Evolutionary conservation across 495 filamentous ascomycete species (phyloP).

Genomic region (Talaromyces thailandensis): DNA sequence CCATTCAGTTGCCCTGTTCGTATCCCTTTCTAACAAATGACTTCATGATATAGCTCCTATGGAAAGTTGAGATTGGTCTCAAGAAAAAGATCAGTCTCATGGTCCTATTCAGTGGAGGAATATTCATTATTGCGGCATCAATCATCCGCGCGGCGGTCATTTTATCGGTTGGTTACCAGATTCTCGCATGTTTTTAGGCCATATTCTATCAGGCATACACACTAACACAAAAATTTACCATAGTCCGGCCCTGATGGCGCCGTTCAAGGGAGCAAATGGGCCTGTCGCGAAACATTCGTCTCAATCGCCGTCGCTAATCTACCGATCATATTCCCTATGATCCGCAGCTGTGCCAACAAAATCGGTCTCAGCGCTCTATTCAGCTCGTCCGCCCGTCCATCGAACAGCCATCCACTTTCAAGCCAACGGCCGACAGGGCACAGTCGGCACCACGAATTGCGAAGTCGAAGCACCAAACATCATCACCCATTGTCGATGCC

Average conservation of each 20-base stretch:
- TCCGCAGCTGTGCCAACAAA: conserved; percentile 18
- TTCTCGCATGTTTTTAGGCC: background rate
- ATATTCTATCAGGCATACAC: background rate
- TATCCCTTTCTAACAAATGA: background rate
- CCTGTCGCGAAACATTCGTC: conserved; percentile 50
- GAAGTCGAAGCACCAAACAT: background rate
- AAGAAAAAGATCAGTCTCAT: conserved; percentile 36
- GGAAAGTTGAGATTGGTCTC: conserved; percentile 7
- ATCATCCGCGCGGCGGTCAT: conserved; percentile 48
- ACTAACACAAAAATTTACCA: background rate
- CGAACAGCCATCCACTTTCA: background rate
- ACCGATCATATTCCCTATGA: conserved; percentile 42
- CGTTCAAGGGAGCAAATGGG: conserved; percentile 41
- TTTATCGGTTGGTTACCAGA: conserved; percentile 26
- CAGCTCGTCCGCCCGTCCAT: conserved; percentile 14
- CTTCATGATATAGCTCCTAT: background rate
- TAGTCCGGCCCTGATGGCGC: conserved; percentile 23
- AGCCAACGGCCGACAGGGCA: background rate
- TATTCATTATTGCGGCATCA: conserved; percentile 44
- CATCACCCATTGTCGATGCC: conserved; percentile 20
- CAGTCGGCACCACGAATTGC: background rate
- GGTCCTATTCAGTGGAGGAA: conserved; percentile 44
- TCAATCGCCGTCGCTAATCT: conserved; percentile 45
- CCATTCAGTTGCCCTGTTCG: background rate
- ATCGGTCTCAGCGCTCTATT: conserved; percentile 23